Conservation (phyloP, 768 basidiomycete genomes). For the Hericium erinaceus region DNA sequence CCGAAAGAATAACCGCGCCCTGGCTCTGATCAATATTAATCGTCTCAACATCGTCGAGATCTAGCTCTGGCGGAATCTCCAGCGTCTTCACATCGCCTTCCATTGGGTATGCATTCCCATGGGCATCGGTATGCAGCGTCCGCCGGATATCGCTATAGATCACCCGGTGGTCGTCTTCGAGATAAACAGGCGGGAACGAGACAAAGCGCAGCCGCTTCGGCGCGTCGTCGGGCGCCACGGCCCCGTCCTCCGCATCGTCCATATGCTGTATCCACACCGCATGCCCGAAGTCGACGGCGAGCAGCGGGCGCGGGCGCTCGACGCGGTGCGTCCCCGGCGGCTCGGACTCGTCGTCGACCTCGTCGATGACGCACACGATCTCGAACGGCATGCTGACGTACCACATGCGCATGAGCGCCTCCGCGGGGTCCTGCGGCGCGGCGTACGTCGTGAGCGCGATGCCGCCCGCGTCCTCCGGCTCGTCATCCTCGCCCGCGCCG, state of each 20-base stretch:
- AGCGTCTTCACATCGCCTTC: slow-evolving; percentile 44
- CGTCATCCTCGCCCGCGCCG: background rate
- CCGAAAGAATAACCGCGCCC: slow-evolving; percentile 61
- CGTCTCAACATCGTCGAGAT: slow-evolving; percentile 59
- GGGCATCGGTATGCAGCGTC: background rate
- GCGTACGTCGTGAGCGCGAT: background rate
- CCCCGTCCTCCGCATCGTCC: slow-evolving; percentile 17
- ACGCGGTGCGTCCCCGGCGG: background rate
- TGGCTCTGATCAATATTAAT: slow-evolving; percentile 75
- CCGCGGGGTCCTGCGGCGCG: slow-evolving; percentile 24
- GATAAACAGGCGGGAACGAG: slow-evolving; percentile 50
- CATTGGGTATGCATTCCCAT: slow-evolving; percentile 28
- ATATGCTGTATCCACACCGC: slow-evolving; percentile 73
- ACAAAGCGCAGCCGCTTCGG: slow-evolving; percentile 58
- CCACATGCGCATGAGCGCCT: slow-evolving; percentile 59
- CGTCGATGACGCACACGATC: slow-evolving; percentile 42
- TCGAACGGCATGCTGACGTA: slow-evolving; percentile 66
- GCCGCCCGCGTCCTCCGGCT: background rate
- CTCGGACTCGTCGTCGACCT: slow-evolving; percentile 30
- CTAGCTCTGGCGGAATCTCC: slow-evolving; percentile 53
- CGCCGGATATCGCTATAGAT: background rate
- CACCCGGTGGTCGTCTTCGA: slow-evolving; percentile 21
- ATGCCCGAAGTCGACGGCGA: slow-evolving; percentile 85
- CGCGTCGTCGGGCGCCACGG: slow-evolving; percentile 19
- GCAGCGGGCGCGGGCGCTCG: slow-evolving; percentile 55